Evolutionary conservation across 345 rosid species (phyloP).

Genomic region (Dovyalis caffra): DNA sequence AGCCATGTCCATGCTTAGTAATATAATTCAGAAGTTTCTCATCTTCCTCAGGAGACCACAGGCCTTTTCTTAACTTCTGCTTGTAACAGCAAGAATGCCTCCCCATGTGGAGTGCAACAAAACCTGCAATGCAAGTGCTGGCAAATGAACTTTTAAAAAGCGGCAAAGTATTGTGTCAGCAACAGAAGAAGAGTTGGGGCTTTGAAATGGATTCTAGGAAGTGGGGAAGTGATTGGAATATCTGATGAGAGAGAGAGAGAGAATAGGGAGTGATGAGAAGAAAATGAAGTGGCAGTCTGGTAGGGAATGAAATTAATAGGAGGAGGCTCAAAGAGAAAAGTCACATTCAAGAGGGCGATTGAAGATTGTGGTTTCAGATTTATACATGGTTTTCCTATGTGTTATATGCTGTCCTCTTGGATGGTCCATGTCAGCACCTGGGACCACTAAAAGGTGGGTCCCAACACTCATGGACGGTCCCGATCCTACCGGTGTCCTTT

Average conservation of each 20-base stretch:
- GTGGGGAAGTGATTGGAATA: background rate
- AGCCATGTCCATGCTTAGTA: slow-evolving; percentile 70
- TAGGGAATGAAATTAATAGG: slow-evolving; percentile 41
- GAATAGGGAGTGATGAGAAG: slow-evolving; percentile 13
- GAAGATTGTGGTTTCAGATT: slow-evolving; percentile 26
- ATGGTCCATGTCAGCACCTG: slow-evolving; percentile 24
- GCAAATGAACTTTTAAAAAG: slow-evolving; percentile 14
- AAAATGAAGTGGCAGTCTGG: slow-evolving; percentile 35
- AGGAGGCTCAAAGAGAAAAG: slow-evolving; percentile 19
- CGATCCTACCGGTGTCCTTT: slow-evolving; percentile 18
- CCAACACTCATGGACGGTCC: slow-evolving; percentile 14
- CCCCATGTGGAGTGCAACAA: slow-evolving; percentile 50
- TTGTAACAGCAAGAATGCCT: slow-evolving; percentile 76
- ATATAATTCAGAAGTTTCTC: slow-evolving; percentile 74
- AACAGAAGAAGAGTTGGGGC: background rate
- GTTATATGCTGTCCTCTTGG: slow-evolving; percentile 3
- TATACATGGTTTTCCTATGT: slow-evolving; percentile 6
- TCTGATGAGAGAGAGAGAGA: slow-evolving; percentile 1
- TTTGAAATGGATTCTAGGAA: slow-evolving; percentile 11
- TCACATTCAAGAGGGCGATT: slow-evolving; percentile 35
- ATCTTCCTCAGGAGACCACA: slow-evolving; percentile 93
- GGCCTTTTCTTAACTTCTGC: slow-evolving; percentile 80
- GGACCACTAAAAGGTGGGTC: background rate
- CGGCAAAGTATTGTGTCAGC: slow-evolving; percentile 12
- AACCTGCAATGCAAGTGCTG: slow-evolving; percentile 17